phyloP scores from a whole-genome alignment of 1,139 yeast genomes.

The Pichia sp. region DNA sequence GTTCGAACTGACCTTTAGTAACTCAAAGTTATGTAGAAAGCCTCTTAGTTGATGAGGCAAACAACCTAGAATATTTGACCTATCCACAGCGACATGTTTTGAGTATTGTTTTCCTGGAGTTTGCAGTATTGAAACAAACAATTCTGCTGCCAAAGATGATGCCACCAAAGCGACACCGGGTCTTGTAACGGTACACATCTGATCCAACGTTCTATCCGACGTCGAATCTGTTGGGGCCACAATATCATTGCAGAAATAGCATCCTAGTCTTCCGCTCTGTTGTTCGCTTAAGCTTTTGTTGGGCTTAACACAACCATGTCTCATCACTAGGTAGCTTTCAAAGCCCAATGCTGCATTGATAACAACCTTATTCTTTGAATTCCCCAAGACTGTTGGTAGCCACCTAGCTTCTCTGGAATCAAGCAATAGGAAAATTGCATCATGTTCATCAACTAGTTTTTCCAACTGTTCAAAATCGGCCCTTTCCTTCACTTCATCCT shows the following conservation, averaged over 20 bases:
- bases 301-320: constrained; percentile 60
- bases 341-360: constrained; percentile 93
- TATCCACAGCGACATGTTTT: constrained; percentile 31
- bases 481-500: constrained; percentile 45
- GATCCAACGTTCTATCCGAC: constrained; percentile 83
- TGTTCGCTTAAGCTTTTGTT: constrained; percentile 24
- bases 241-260: constrained; percentile 93
- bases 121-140: constrained; percentile 71
- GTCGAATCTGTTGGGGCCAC: constrained; percentile 89
- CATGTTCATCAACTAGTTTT: constrained; percentile 60
- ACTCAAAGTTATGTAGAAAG: constrained; percentile 61
- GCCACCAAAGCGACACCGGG: constrained; percentile 95
- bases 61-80: constrained; percentile 52
- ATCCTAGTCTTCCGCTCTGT: constrained; percentile 54
- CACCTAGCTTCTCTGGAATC: constrained; percentile 95
- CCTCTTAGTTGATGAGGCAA: constrained; percentile 92
- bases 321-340: constrained; percentile 87
- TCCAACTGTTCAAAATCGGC: constrained; percentile 49
- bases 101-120: constrained; percentile 52
- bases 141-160: constrained; percentile 79
- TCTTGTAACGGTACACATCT: constrained; percentile 96
- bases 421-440: constrained; percentile 73
- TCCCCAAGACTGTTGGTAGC: constrained; percentile 85
- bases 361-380: constrained; percentile 62
- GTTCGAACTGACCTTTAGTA: constrained; percentile 62